A percentile compares a stretch with the other conserved stretches of the same genome.
Evolutionary conservation across 1,284 basidiomycete genomes (phyloP).

Genomic region (Fomitopsis betulina): DNA sequence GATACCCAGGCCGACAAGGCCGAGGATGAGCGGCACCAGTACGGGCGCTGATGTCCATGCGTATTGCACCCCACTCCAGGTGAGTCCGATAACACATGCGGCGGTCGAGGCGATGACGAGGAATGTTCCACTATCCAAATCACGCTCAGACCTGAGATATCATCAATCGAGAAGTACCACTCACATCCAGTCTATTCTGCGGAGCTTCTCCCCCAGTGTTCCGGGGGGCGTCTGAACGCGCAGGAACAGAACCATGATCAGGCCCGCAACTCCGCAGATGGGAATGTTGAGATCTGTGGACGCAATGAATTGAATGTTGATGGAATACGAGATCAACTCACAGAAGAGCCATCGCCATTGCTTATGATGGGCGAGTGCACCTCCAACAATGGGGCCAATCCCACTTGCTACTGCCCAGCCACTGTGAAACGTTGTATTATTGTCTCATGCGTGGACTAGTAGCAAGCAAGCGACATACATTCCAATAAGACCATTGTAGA

Average conservation of each 20-base stretch:
- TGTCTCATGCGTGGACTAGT: not conserved
- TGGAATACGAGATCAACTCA: conserved; percentile 1
- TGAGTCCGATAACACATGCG: conserved; percentile 8
- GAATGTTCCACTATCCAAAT: not conserved
- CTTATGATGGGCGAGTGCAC: conserved; percentile 11
- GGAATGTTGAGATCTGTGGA: conserved; percentile 16
- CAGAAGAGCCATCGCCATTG: conserved; percentile 24
- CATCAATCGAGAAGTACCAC: conserved; percentile 4
- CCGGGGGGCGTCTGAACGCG: conserved; percentile 24
- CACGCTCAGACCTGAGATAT: not conserved
- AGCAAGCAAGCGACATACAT: conserved; percentile 4
- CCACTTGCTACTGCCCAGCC: conserved; percentile 6
- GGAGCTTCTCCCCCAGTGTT: conserved; percentile 23
- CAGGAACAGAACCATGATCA: conserved; percentile 16
- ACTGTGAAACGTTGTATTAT: not conserved
- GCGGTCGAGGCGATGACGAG: conserved; percentile 11
- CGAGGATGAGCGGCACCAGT: conserved; percentile 13
- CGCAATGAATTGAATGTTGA: not conserved
- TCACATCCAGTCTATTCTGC: conserved; percentile 34
- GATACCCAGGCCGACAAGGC: conserved; percentile 3
- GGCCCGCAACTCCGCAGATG: conserved; percentile 14
- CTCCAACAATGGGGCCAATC: conserved; percentile 9
- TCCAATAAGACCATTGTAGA: conserved; percentile 15
- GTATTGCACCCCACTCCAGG: conserved; percentile 14
- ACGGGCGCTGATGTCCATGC: conserved; percentile 12